A percentile compares a stretch with the other conserved stretches of the same genome.
Evolutionary conservation across 441 rosid genomes (phyloP).

Genomic region (Biscutella laevigata): DNA sequence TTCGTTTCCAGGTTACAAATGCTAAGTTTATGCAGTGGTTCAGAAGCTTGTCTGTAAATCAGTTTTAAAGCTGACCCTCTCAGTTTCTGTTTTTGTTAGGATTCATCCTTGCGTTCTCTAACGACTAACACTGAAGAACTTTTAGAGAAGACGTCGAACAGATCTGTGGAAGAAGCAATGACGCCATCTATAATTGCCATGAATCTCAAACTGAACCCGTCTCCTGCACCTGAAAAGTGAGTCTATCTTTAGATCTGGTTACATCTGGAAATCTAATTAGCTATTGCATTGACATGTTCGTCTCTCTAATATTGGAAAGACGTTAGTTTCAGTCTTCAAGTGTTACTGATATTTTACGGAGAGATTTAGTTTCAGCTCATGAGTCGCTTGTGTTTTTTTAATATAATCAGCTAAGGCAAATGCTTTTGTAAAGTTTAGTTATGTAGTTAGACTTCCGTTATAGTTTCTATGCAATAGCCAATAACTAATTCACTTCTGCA

Average conservation of each 20-base stretch:
- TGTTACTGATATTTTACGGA: neutral
- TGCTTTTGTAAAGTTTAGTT: neutral
- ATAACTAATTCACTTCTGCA: constrained; percentile 21
- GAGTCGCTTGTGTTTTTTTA: neutral
- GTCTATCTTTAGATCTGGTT: constrained; percentile 7
- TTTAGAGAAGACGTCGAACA: constrained; percentile 39
- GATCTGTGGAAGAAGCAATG: constrained; percentile 52
- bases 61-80: constrained; percentile 14
- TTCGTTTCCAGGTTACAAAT: neutral
- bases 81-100: constrained; percentile 24
- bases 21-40: constrained; percentile 3
- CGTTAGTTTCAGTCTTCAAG: neutral
- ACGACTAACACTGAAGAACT: constrained; percentile 34
- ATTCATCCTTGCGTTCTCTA: constrained; percentile 44
- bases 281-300: neutral
- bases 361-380: constrained; percentile 5
- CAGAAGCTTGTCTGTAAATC: neutral
- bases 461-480: neutral
- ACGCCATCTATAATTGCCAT: constrained; percentile 58
- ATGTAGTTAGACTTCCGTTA: neutral
- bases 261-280: neutral
- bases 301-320: neutral
- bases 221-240: constrained; percentile 44
- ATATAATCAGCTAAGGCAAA: constrained; percentile 1
- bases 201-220: constrained; percentile 66